Conservation (phyloP, 495 filamentous ascomycete species). For the Trichoderma gamsii region DNA sequence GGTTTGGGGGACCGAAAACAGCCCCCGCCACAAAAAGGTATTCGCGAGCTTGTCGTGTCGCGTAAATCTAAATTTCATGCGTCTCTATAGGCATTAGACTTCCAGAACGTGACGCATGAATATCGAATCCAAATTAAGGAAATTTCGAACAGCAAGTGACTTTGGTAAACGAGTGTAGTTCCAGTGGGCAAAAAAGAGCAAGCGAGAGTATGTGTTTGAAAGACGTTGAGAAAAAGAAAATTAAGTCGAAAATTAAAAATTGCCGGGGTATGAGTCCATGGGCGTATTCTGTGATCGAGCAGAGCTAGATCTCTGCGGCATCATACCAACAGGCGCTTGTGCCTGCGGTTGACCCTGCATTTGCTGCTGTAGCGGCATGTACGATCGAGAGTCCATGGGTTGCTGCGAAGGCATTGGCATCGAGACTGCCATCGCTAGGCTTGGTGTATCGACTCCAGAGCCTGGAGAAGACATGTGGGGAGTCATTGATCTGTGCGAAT, state of each 20-base stretch:
- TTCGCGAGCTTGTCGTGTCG: background rate
- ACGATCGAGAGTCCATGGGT: slow-evolving; percentile 18
- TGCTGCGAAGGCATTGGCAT: slow-evolving; percentile 16
- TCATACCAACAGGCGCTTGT: slow-evolving; percentile 12
- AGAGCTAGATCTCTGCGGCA: slow-evolving; percentile 15
- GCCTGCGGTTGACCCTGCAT: slow-evolving; percentile 21
- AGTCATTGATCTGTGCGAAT: slow-evolving; percentile 31
- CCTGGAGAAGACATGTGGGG: slow-evolving; percentile 40
- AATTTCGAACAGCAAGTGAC: slow-evolving; percentile 18
- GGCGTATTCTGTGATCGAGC: background rate
- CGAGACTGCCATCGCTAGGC: slow-evolving; percentile 13
- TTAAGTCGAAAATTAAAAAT: slow-evolving; percentile 30
- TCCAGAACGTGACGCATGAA: slow-evolving; percentile 11
- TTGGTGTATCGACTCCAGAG: slow-evolving; percentile 14
- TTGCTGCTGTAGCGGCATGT: slow-evolving; percentile 23
- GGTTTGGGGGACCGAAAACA: no score
- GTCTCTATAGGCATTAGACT: slow-evolving; percentile 11
- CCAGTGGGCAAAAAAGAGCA: background rate
- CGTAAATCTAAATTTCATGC: slow-evolving; percentile 14
- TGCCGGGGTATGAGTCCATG: slow-evolving; percentile 34
- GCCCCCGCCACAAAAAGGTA: background rate
- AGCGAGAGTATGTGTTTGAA: background rate
- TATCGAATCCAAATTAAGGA: slow-evolving; percentile 17
- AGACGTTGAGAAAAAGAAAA: background rate
- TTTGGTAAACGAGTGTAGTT: slow-evolving; percentile 16